Evolutionary conservation across 78 protist species (phyloP).

Genomic region (Chrysochromulina tobinii): DNA sequence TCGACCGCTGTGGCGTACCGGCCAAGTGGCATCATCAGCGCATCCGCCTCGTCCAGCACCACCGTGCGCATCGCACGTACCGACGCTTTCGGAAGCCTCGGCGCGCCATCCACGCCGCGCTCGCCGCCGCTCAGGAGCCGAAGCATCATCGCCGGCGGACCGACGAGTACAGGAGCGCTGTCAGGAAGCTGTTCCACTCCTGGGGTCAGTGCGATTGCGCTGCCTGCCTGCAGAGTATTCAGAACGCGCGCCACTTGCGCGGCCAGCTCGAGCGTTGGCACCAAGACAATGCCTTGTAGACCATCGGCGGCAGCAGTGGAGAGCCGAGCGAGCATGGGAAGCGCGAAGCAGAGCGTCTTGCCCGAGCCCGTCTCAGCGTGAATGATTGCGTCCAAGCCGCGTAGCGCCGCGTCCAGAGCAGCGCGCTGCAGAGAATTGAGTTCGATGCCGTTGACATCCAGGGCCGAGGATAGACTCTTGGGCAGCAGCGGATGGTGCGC

Average conservation of each 20-base stretch:
- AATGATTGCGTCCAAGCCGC: background rate
- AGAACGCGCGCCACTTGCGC: background rate
- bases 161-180: background rate
- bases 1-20: background rate
- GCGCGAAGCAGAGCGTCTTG: conserved; percentile 5
- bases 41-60: conserved; percentile 13
- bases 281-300: background rate
- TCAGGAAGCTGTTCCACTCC: background rate
- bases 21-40: background rate
- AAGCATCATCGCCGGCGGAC: too few relatives aligned
- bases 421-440: background rate
- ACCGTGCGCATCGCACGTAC: background rate
- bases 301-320: background rate
- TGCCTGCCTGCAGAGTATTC: background rate
- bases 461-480: too few relatives aligned
- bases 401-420: background rate
- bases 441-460: too few relatives aligned
- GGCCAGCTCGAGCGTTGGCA: background rate
- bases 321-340: background rate
- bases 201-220: background rate
- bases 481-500: too few relatives aligned
- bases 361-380: conserved; percentile 8
- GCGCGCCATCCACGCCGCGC: background rate
- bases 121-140: too few relatives aligned
- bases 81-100: background rate